Conservation (phyloP, 441 rosid species). For the Hura crepitans region DNA sequence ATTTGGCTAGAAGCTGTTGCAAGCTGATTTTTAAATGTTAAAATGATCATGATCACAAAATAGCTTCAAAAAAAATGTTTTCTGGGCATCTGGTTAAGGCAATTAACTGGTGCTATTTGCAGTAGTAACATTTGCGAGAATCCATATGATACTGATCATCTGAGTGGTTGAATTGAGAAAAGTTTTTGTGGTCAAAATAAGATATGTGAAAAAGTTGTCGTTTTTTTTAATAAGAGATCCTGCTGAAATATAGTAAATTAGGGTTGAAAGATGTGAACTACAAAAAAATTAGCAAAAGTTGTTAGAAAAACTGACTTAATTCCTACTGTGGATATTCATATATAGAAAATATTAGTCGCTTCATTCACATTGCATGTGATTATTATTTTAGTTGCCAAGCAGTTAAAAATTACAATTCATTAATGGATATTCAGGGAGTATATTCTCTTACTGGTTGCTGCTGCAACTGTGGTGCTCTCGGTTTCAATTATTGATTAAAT, state of each 20-base stretch:
- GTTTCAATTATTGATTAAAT: not conserved
- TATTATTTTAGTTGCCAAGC: not conserved
- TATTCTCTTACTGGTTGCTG: not conserved
- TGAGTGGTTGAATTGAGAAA: not conserved
- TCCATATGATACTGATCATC: not conserved
- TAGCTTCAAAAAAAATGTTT: not conserved
- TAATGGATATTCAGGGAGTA: not conserved
- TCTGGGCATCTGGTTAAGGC: not conserved
- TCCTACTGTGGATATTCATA: not conserved
- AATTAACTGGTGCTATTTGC: slow-evolving; percentile 1
- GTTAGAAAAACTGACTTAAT: not conserved
- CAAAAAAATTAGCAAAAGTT: not conserved
- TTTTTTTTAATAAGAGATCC: not conserved
- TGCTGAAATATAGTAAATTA: not conserved
- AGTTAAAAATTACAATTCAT: not conserved
- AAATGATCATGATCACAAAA: not conserved
- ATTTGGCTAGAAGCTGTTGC: too few species aligned
- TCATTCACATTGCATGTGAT: not conserved
- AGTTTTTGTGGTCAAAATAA: not conserved
- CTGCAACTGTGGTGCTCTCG: not conserved
- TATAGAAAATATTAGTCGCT: not conserved
- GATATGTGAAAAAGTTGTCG: too few species aligned
- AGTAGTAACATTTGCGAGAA: not conserved
- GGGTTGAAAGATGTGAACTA: not conserved
- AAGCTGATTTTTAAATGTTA: too few species aligned